phyloP scores from a whole-genome alignment of 306 rosid genomes.

The Acacia melanoxylon region DNA sequence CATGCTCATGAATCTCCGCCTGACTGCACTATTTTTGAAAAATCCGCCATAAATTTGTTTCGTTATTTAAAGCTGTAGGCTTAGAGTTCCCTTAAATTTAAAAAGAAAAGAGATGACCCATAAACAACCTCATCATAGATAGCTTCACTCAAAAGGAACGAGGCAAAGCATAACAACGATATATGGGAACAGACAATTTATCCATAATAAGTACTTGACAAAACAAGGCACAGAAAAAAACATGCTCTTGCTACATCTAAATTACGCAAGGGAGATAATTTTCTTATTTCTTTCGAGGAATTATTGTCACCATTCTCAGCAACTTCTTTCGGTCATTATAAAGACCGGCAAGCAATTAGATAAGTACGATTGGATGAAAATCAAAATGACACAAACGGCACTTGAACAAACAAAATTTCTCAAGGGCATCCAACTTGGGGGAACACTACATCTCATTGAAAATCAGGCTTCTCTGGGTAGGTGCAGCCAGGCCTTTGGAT shows the following conservation, averaged over 20 bases:
- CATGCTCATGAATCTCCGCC: too few relatives aligned
- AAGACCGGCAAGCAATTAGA: not conserved
- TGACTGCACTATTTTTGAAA: too few relatives aligned
- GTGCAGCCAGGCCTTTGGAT: slow-evolving; percentile 97
- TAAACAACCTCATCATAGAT: not conserved
- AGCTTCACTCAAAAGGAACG: not conserved
- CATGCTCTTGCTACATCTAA: slow-evolving; percentile 9
- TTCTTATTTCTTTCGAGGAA: not conserved
- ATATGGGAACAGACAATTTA: not conserved
- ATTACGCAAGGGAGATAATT: not conserved
- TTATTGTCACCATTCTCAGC: slow-evolving; percentile 11
- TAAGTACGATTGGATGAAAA: not conserved
- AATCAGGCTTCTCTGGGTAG: slow-evolving; percentile 90
- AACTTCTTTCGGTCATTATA: not conserved
- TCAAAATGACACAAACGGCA: slow-evolving; percentile 14
- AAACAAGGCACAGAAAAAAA: slow-evolving; percentile 9
- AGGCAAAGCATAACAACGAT: not conserved
- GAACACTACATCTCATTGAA: slow-evolving; percentile 33
- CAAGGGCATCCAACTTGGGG: not conserved
- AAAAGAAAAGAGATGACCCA: not conserved
- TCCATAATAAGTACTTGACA: not conserved
- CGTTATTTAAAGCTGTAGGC: not conserved
- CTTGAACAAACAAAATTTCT: slow-evolving; percentile 31
- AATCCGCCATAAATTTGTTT: too few relatives aligned
- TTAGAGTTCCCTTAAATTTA: not conserved